phyloP scores from a whole-genome alignment of 2,329 filamentous ascomycete species.

The Phialocephala subalpina region DNA sequence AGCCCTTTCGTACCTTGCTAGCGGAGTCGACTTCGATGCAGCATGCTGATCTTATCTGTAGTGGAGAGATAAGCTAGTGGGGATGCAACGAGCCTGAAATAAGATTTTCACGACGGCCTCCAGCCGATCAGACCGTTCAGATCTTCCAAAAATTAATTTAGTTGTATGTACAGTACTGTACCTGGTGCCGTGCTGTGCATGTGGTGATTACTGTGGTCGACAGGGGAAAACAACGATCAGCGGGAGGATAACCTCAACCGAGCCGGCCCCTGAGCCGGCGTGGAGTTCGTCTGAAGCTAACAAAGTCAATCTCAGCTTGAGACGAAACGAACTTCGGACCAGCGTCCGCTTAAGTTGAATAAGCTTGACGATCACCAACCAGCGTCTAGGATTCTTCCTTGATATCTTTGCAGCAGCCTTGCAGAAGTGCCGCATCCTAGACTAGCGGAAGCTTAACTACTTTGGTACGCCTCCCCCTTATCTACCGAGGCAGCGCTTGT shows the following conservation, averaged over 20 bases:
- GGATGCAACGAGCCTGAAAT: slow-evolving; percentile 17
- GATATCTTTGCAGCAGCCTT: neutral
- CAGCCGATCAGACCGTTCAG: too few relatives aligned
- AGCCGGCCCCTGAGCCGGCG: neutral
- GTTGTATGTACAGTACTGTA: too few relatives aligned
- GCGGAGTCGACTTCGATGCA: neutral
- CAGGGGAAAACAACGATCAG: too few relatives aligned
- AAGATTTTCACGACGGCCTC: too few relatives aligned
- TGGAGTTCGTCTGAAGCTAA: neutral
- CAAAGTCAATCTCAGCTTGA: neutral
- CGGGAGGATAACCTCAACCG: neutral
- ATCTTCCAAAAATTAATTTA: too few relatives aligned
- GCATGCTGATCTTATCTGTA: slow-evolving; percentile 1
- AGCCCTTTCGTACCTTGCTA: neutral
- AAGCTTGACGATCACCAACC: neutral
- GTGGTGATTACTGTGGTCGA: too few relatives aligned
- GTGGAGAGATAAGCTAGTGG: slow-evolving; percentile 24
- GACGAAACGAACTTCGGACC: neutral
- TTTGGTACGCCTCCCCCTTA: neutral
- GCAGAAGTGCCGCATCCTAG: neutral
- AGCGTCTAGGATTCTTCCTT: too few relatives aligned
- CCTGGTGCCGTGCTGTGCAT: too few relatives aligned
- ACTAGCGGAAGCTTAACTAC: neutral
- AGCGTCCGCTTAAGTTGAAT: neutral
- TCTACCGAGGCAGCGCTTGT: neutral